Evolutionary conservation across 192 early-diverging fungal genomes (phyloP).

Genomic region (Powellomyces hirtus): DNA sequence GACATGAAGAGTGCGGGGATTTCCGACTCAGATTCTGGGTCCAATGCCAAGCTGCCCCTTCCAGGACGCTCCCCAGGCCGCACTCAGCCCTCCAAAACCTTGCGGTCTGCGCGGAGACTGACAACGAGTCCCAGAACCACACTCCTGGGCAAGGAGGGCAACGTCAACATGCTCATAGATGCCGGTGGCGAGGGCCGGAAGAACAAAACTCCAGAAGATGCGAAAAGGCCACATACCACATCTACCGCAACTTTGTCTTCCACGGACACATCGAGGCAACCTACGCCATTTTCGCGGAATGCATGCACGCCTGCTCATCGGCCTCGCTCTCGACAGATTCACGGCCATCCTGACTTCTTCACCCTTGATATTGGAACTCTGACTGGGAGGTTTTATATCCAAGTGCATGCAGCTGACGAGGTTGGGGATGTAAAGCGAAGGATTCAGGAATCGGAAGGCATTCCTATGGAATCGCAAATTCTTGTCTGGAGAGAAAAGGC

Average conservation of each 20-base stretch:
- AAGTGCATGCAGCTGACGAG: slow-evolving; percentile 30
- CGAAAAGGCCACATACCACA: not conserved
- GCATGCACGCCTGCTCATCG: not conserved
- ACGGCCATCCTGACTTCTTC: slow-evolving; percentile 10
- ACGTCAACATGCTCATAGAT: not conserved
- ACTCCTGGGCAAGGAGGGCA: not conserved
- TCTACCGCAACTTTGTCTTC: slow-evolving; percentile 6
- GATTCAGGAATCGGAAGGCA: slow-evolving; percentile 42
- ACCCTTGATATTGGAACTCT: slow-evolving; percentile 41
- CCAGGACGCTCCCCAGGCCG: slow-evolving; percentile 11
- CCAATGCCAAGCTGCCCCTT: slow-evolving; percentile 19
- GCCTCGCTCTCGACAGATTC: not conserved
- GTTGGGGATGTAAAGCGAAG: slow-evolving; percentile 44
- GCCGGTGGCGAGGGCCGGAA: not conserved
- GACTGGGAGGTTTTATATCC: slow-evolving; percentile 44
- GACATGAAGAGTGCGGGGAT: slow-evolving; percentile 28
- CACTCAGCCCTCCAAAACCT: not conserved
- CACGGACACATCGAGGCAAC: not conserved
- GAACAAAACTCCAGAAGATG: not conserved
- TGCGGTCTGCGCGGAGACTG: not conserved
- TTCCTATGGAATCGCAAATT: slow-evolving; percentile 41
- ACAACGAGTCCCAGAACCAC: not conserved
- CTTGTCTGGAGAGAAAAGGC: slow-evolving; percentile 48
- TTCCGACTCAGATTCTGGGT: slow-evolving; percentile 22
- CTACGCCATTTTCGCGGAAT: not conserved